A percentile compares a stretch with the other conserved stretches of the same genome.
phyloP scores from a whole-genome alignment of 768 basidiomycete species.

The Tephrocybe sp. region DNA sequence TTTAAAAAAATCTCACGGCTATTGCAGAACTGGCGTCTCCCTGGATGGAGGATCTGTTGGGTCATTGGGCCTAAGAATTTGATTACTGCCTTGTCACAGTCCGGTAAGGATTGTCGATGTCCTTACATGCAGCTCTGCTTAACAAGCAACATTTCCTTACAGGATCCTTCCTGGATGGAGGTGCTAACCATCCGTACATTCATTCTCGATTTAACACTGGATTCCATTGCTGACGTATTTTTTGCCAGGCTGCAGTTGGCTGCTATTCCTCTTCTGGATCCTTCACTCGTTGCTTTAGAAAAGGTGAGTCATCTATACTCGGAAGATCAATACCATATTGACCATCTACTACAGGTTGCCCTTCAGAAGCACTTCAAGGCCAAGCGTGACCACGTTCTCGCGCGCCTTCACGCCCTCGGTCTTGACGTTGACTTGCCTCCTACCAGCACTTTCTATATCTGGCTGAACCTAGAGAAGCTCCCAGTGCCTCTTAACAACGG shows the following conservation, averaged over 20 bases:
- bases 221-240: neutral
- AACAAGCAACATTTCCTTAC: neutral
- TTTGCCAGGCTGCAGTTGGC: slow-evolving; percentile 74
- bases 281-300: slow-evolving; percentile 62
- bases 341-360: slow-evolving; percentile 46
- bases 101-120: slow-evolving; percentile 38
- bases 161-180: slow-evolving; percentile 92
- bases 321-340: neutral
- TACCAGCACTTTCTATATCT: slow-evolving; percentile 88
- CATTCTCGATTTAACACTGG: neutral
- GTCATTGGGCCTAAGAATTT: slow-evolving; percentile 89
- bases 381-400: slow-evolving; percentile 88
- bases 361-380: slow-evolving; percentile 88
- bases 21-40: slow-evolving; percentile 88
- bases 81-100: slow-evolving; percentile 88
- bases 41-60: slow-evolving; percentile 95
- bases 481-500: slow-evolving; percentile 87
- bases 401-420: slow-evolving; percentile 73
- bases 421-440: slow-evolving; percentile 78
- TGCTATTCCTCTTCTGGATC: slow-evolving; percentile 80
- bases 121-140: slow-evolving; percentile 3
- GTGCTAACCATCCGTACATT: slow-evolving; percentile 87
- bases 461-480: slow-evolving; percentile 82
- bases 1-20: neutral
- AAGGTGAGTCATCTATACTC: slow-evolving; percentile 37